A percentile compares a stretch with the other conserved stretches of the same genome.
Evolutionary conservation across 2,329 filamentous ascomycete species (phyloP).

Genomic region (Fusarium oligoseptatum): DNA sequence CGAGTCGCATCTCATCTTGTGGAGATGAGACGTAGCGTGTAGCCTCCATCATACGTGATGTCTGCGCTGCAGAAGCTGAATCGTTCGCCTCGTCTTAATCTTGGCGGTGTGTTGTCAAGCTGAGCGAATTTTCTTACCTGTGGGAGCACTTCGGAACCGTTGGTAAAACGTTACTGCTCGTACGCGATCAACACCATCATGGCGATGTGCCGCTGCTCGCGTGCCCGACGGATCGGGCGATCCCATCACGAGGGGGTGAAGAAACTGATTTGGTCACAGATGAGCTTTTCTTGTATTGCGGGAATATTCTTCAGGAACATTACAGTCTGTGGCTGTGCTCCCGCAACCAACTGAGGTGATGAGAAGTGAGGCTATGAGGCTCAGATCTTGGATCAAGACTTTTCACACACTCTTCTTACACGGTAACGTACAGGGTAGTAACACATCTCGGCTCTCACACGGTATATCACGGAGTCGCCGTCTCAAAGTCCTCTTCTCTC

Average conservation of each 20-base stretch:
- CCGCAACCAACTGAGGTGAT: neutral
- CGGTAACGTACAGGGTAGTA: slow-evolving; percentile 38
- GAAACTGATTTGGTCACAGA: slow-evolving; percentile 5
- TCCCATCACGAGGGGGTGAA: slow-evolving; percentile 25
- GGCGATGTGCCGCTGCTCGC: slow-evolving; percentile 1
- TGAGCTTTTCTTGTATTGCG: neutral
- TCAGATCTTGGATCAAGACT: neutral
- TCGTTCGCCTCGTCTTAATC: slow-evolving; percentile 13
- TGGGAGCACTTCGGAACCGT: slow-evolving; percentile 17
- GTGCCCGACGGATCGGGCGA: slow-evolving; percentile 26
- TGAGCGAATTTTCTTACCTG: slow-evolving; percentile 32
- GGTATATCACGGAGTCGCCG: slow-evolving; percentile 6
- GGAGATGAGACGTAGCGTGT: slow-evolving; percentile 22
- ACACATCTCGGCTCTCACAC: neutral
- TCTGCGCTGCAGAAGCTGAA: neutral
- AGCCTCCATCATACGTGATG: slow-evolving; percentile 31
- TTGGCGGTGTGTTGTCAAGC: slow-evolving; percentile 22
- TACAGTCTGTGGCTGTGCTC: slow-evolving; percentile 2
- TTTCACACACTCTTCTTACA: slow-evolving; percentile 31
- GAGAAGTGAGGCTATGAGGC: neutral
- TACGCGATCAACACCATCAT: slow-evolving; percentile 5
- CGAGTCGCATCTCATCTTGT: slow-evolving; percentile 19
- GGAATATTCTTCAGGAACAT: slow-evolving; percentile 6
- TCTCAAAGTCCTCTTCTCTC: neutral
- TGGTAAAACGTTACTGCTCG: slow-evolving; percentile 24